phyloP scores from a whole-genome alignment of 1,284 basidiomycete genomes.

The Rhodotorula sp. region DNA sequence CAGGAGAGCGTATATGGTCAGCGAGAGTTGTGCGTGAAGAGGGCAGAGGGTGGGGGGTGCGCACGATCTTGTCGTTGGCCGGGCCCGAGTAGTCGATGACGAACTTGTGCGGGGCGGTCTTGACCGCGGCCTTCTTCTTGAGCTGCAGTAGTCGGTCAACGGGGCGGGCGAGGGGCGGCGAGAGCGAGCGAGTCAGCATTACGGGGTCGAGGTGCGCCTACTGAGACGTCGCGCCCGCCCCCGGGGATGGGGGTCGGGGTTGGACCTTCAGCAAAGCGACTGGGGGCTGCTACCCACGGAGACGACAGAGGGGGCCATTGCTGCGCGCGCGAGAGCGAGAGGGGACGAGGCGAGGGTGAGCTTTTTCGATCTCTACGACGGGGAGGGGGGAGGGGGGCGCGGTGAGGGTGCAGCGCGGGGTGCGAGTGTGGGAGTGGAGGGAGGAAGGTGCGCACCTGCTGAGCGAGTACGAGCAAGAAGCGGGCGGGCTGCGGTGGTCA shows the following conservation, averaged over 20 bases:
- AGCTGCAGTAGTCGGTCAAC: not conserved
- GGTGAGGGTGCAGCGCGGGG: not conserved
- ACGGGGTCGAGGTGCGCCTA: conserved; percentile 23
- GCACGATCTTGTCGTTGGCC: conserved; percentile 54
- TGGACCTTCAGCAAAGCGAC: conserved; percentile 33
- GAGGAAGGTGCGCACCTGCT: not conserved
- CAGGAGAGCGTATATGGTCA: not conserved
- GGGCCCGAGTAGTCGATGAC: conserved; percentile 55
- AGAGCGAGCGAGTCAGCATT: not conserved
- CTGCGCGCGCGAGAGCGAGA: conserved; percentile 16
- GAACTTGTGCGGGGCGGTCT: conserved; percentile 42
- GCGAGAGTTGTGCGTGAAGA: too few species aligned
- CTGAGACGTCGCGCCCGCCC: conserved; percentile 33
- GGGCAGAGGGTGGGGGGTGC: not conserved
- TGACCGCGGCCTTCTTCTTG: conserved; percentile 32
- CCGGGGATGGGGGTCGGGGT: not conserved
- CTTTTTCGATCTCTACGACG: not conserved
- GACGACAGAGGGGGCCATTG: conserved; percentile 38
- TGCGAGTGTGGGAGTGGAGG: too few species aligned
- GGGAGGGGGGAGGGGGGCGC: not conserved
- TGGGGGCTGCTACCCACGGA: conserved; percentile 17
- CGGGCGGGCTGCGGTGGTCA: not conserved
- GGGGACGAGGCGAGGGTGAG: not conserved
- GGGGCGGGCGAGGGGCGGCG: not conserved
- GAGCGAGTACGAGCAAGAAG: not conserved